Base-by-base conservation (phyloP, 169 alveolate genomes). In the Plasmodium sp. region DNA sequence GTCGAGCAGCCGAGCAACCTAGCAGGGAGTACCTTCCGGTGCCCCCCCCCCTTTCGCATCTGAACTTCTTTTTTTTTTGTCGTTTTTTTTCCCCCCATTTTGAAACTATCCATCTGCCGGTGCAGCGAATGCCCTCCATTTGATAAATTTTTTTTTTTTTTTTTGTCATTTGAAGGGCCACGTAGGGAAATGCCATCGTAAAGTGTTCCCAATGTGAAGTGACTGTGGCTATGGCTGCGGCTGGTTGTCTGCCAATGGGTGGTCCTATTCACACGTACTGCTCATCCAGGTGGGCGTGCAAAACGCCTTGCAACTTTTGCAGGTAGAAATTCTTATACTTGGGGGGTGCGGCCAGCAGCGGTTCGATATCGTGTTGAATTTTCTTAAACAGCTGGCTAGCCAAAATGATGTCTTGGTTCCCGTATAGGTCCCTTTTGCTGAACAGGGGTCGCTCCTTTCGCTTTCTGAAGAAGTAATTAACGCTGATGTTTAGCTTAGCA, bases 291-390 rank as follows among this genome's bases (percentile, higher is more conserved):
- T 81, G 18, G 22, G 95, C 41, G 75, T 81, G 81, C 18, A 91
- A 82, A n/a, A 81, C 4, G 18, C 95, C 95, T 72, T 91, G 90
- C 45, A 91, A 81, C 73, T 91, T 91, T 71, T 91, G 91, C 16
- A 91, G 14, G 82, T 91, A 91, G 82, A 91, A 91, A 91, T 91
- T 91, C 67, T 81, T 91, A 41, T 91, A 91, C 77, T 91, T 91
- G n/a, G 84, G 34, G 4, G 82, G 48, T 83, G 83, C 54, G 34
- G 31, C 14, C 16, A 81, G 33, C 48, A 91, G 10, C 5, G 95
- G 95, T 31, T 91, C 27, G 71, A 91, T 81, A 67, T 81, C 95
- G 1, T 81, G 81, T 91, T 91, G 92, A 43, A 91, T 91, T 91
- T 91, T 80, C 62, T 91, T 80, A 91, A 91, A 91, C 18, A 81